Evolutionary conservation across 306 rosid species (phyloP).

Genomic region (Carpinus viminea): DNA sequence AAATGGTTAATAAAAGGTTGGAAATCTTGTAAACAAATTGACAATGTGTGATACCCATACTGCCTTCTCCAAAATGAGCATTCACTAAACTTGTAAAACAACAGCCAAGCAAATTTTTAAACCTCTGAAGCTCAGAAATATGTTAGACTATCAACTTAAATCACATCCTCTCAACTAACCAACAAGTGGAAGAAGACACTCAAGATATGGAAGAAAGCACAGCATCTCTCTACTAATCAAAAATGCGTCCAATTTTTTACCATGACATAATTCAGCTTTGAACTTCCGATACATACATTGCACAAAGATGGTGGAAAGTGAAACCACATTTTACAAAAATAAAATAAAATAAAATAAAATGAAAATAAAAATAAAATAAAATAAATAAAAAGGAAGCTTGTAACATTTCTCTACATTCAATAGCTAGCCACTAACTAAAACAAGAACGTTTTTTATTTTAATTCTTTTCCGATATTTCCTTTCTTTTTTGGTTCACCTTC

Average conservation of each 20-base stretch:
- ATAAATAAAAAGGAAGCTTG: background rate
- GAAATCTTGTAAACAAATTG: too few relatives aligned
- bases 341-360: too few relatives aligned
- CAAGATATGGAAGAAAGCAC: too few relatives aligned
- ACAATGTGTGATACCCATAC: too few relatives aligned
- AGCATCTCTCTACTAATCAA: too few relatives aligned
- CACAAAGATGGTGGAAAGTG: background rate
- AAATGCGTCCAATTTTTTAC: too few relatives aligned
- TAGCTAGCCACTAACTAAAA: background rate
- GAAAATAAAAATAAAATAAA: background rate
- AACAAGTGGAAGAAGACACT: too few relatives aligned
- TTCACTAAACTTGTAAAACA: background rate
- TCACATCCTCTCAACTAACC: too few relatives aligned
- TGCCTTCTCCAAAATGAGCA: too few relatives aligned
- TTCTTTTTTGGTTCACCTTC: background rate
- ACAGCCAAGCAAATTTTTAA: background rate
- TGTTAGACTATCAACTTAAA: background rate
- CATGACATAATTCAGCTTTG: background rate
- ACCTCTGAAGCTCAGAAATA: background rate
- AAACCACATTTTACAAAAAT: background rate
- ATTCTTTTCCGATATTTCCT: background rate
- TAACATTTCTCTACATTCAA: background rate
- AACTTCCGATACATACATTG: background rate
- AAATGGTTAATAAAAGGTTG: too few relatives aligned
- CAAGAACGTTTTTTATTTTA: background rate